Base-by-base conservation (phyloP, 495 filamentous ascomycete species). In the Penicillium subrubescens region DNA sequence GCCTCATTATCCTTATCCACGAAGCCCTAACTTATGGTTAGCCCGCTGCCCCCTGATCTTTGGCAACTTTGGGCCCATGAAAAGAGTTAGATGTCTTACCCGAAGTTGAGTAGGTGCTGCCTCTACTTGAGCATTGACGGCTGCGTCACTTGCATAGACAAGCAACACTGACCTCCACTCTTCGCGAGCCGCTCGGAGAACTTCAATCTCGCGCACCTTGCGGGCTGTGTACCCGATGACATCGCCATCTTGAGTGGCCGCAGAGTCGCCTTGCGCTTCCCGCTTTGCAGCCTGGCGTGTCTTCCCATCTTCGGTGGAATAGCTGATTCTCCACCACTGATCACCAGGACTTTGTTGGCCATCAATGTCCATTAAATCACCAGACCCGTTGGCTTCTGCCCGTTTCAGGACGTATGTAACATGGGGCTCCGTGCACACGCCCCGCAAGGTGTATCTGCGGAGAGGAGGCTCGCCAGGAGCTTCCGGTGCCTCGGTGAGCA, bases 311-410 rank as follows among this genome's bases (percentile, higher is more conserved):
- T 81, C 80, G 23, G 73, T 68, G 3, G 82, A 81, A 65, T 81
- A 87, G 60, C 79, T 82, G 62, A 84, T 77, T 19, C 82, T 83
- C 84, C 84, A 87, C 84, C 84, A 87, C 59, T 86, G 79, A 71
- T 77, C 81, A 33, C 77, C 75, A 11, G 23, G 14, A 34, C 67
- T 52, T 50, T 57, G 23, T 44, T 58, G 35, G 25, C 27, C 58
- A 55, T 73, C 71, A n/a, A 67, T 27, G 35, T 75, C 67, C 70
- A 75, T 69, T 41, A 66, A 61, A 51, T 75, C 61, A 8, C 53
- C 50, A 12, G 62, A 33, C 5, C 37, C 52, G 39, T 37, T 57
- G 11, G 66, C 6, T 8, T 51, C 39, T 27, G 52, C 44, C 15
- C 63, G 71, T n/a, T 71, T 67, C 46, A 85, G 69, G n/a, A 86